phyloP scores from a whole-genome alignment of 2,329 filamentous ascomycete genomes.

The Sphaerostilbella broomeana region DNA sequence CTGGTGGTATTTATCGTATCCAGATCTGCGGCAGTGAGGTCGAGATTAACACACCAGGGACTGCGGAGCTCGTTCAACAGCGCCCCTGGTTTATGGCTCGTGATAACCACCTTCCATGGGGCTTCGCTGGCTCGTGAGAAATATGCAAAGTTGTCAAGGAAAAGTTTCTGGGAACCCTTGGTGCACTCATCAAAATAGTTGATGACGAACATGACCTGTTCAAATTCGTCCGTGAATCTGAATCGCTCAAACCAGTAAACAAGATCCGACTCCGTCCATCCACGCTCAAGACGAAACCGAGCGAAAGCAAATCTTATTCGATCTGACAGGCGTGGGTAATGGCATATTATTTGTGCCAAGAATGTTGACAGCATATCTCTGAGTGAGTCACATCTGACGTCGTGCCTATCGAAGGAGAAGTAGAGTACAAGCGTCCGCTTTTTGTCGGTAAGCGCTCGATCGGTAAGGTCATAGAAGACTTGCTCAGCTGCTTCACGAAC shows the following conservation, averaged over 20 bases:
- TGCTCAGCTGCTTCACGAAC: slow-evolving; percentile 13
- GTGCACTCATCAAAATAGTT: slow-evolving; percentile 15
- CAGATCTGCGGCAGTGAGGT: slow-evolving; percentile 3
- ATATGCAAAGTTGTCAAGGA: slow-evolving; percentile 12
- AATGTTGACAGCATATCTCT: slow-evolving; percentile 15
- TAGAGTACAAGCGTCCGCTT: slow-evolving; percentile 9
- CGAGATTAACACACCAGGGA: slow-evolving; percentile 8
- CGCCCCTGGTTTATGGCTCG: slow-evolving; percentile 10
- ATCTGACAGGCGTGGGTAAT: slow-evolving; percentile 4
- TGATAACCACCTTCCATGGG: slow-evolving; percentile 13
- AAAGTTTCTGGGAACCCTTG: slow-evolving; percentile 12
- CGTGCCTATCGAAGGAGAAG: slow-evolving; percentile 13
- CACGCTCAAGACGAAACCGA: slow-evolving; percentile 9
- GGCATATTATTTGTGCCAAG: slow-evolving; percentile 11
- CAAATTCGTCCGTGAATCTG: slow-evolving; percentile 9
- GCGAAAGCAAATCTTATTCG: slow-evolving; percentile 7
- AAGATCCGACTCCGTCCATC: slow-evolving; percentile 14
- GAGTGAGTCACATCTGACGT: slow-evolving; percentile 11
- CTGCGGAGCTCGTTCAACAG: slow-evolving; percentile 9
- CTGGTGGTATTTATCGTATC: background rate
- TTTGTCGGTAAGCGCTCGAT: background rate
- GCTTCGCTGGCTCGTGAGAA: slow-evolving; percentile 9
- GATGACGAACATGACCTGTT: slow-evolving; percentile 14
- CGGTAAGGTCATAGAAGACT: slow-evolving; percentile 11
- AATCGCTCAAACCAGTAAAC: slow-evolving; percentile 13